phyloP scores from a whole-genome alignment of 2,329 filamentous ascomycete genomes.

The Beauveria sp. region DNA sequence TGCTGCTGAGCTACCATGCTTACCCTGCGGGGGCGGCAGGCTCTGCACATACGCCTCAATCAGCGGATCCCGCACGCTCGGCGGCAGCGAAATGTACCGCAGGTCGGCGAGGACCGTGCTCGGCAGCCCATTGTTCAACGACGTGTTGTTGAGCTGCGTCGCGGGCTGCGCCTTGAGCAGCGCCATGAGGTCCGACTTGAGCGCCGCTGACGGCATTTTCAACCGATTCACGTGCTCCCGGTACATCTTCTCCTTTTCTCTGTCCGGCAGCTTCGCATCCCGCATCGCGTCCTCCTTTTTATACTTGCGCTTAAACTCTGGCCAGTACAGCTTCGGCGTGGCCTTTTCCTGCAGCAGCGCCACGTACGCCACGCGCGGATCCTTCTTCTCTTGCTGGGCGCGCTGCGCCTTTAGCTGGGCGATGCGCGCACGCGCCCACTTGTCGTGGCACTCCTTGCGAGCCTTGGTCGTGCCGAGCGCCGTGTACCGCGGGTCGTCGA shows the following conservation, averaged over 20 bases:
- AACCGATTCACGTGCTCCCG: slow-evolving; percentile 64
- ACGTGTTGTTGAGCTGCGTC: slow-evolving; percentile 51
- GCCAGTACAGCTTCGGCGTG: slow-evolving; percentile 91
- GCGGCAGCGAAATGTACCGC: slow-evolving; percentile 60
- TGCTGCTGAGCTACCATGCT: slow-evolving; percentile 37
- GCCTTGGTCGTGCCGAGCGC: slow-evolving; percentile 72
- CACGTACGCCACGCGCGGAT: slow-evolving; percentile 77
- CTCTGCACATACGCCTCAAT: slow-evolving; percentile 59
- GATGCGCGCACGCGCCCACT: slow-evolving; percentile 75
- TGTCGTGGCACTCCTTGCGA: slow-evolving; percentile 73
- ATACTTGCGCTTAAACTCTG: slow-evolving; percentile 89
- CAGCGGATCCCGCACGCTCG: slow-evolving; percentile 53
- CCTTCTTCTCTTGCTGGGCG: slow-evolving; percentile 68
- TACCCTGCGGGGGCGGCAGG: slow-evolving; percentile 50
- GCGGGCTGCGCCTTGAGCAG: slow-evolving; percentile 56
- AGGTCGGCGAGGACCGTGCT: slow-evolving; percentile 56
- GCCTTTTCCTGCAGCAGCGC: slow-evolving; percentile 74
- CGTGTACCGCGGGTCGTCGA: slow-evolving; percentile 83
- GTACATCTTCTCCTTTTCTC: slow-evolving; percentile 73
- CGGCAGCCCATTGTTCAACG: slow-evolving; percentile 51
- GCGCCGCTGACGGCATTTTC: slow-evolving; percentile 55
- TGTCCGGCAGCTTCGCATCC: slow-evolving; percentile 61
- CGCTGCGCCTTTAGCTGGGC: slow-evolving; percentile 63
- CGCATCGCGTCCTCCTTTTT: slow-evolving; percentile 76
- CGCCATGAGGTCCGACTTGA: slow-evolving; percentile 61